Conservation (phyloP, 495 filamentous ascomycete genomes). For the Astrothelium subdiscretum region DNA sequence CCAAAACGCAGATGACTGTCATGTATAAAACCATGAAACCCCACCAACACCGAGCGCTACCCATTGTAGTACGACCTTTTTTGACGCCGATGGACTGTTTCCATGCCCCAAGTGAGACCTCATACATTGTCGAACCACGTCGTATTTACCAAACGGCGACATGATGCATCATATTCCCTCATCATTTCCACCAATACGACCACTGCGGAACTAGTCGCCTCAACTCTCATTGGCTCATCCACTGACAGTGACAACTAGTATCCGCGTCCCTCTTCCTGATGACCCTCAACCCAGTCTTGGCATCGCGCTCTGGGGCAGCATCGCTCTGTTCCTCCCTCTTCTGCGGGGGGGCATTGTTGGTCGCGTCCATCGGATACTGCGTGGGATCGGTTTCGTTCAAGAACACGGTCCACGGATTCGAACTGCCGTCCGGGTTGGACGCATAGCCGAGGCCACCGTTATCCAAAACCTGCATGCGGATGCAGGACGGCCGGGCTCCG, state of each 20-base stretch:
- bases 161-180: too few relatives aligned
- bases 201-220: too few relatives aligned
- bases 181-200: too few relatives aligned
- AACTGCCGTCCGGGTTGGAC: constrained; percentile 19
- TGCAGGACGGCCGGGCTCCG: constrained; percentile 46
- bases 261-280: constrained; percentile 13
- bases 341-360: constrained; percentile 1
- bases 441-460: constrained; percentile 22
- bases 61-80: not conserved
- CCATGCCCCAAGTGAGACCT: too few relatives aligned
- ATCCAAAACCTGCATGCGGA: constrained; percentile 54
- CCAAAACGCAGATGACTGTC: not conserved
- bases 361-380: constrained; percentile 6
- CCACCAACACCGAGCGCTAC: not conserved
- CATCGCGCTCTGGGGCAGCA: not conserved
- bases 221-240: constrained; percentile 19
- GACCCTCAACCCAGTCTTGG: not conserved
- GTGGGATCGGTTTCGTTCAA: constrained; percentile 48
- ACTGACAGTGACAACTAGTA: constrained; percentile 26
- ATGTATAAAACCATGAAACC: not conserved
- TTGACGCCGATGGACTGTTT: not conserved
- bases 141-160: too few relatives aligned
- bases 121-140: too few relatives aligned
- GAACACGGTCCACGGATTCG: constrained; percentile 38
- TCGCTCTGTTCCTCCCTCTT: not conserved